These are phyloP conservation scores for Fragilaria crotonensis DNA, from an alignment of 108 stramenopile genomes.

Conservation along the genomic window DNA sequence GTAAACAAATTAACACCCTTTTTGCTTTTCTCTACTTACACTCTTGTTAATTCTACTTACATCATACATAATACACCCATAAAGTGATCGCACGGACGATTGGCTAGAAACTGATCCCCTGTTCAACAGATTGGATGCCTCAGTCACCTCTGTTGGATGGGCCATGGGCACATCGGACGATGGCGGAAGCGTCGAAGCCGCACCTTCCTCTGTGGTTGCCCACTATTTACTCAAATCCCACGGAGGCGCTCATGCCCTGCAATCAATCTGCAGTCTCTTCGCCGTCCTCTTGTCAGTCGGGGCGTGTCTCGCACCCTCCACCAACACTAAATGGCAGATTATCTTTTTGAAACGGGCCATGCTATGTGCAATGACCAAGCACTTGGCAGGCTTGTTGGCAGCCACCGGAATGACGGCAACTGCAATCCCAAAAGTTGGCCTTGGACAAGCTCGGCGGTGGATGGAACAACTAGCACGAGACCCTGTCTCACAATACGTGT, in stretches of 20 bases:
- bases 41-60: slow-evolving; percentile 6
- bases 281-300: slow-evolving; percentile 36
- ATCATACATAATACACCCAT: slow-evolving; percentile 13
- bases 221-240: slow-evolving; percentile 79
- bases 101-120: slow-evolving; percentile 15
- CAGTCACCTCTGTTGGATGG: slow-evolving; percentile 29
- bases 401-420: slow-evolving; percentile 43
- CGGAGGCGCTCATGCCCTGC: slow-evolving; percentile 69
- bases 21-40: neutral
- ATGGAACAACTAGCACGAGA: slow-evolving; percentile 57
- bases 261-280: slow-evolving; percentile 50
- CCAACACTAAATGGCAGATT: slow-evolving; percentile 6
- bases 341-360: slow-evolving; percentile 50
- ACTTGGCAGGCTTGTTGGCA: slow-evolving; percentile 60
- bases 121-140: slow-evolving; percentile 26
- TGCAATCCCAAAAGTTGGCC: slow-evolving; percentile 55
- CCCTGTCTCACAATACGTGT: slow-evolving; percentile 78
- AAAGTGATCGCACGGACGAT: slow-evolving; percentile 26
- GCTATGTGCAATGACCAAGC: slow-evolving; percentile 68
- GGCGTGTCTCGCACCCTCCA: slow-evolving; percentile 20
- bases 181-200: slow-evolving; percentile 42
- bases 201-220: slow-evolving; percentile 51
- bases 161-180: slow-evolving; percentile 48
- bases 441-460: slow-evolving; percentile 43
- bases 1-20: slow-evolving; percentile 1